A percentile compares a stretch with the other conserved stretches of the same genome.
These are phyloP conservation scores for Aspergillus sp. DNA, from an alignment of 2,329 filamentous ascomycete genomes.

Conservation along the genomic window DNA sequence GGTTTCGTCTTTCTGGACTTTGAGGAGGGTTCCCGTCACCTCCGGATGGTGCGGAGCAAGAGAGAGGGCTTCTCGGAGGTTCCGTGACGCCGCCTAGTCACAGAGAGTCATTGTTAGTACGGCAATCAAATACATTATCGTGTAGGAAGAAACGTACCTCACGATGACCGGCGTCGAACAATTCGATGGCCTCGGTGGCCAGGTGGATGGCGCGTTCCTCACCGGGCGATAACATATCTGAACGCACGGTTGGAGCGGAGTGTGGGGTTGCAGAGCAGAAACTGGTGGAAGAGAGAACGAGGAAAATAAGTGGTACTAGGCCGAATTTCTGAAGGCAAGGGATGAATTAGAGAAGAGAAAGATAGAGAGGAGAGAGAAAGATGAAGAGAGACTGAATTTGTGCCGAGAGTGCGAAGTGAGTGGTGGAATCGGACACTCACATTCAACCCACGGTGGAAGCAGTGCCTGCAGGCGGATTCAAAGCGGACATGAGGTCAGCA, in stretches of 20 bases:
- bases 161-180: conserved; percentile 40
- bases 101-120: background rate
- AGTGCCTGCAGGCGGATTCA: background rate
- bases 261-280: too few relatives aligned
- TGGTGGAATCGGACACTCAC: background rate
- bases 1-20: conserved; percentile 38
- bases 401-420: background rate
- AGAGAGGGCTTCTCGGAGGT: conserved; percentile 44
- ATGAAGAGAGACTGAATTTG: background rate
- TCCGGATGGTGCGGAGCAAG: conserved; percentile 40
- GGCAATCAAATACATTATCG: background rate
- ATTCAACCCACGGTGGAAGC: background rate
- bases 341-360: too few relatives aligned
- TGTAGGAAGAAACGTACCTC: conserved; percentile 28
- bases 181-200: conserved; percentile 41
- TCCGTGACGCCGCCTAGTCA: conserved; percentile 39
- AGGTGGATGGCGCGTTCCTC: conserved; percentile 42
- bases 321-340: too few relatives aligned
- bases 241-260: background rate
- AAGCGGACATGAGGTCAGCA: background rate
- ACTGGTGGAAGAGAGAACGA: too few relatives aligned
- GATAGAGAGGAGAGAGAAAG: background rate
- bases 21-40: conserved; percentile 41
- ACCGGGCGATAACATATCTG: conserved; percentile 37
- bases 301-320: too few relatives aligned